Percentiles rank a stretch among this genome's conserved stretches.
Conservation (phyloP, 2,329 filamentous ascomycete species). For the Knufia fluminis region DNA sequence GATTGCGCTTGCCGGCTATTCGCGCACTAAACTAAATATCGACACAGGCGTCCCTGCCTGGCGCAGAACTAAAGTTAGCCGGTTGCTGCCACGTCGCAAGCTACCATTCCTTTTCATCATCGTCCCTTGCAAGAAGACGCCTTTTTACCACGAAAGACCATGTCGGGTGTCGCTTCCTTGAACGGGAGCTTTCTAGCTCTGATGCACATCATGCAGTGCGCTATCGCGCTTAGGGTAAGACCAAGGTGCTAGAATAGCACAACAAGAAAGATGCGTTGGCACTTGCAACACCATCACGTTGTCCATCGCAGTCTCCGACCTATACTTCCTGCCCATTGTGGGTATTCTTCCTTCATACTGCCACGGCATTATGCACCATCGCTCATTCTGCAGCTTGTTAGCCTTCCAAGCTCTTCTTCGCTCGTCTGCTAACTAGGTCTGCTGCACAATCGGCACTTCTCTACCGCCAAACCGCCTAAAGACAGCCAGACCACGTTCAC, state of each 20-base stretch:
- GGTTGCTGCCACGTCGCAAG: conserved; percentile 14
- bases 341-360: conserved; percentile 7
- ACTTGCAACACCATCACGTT: conserved; percentile 12
- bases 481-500: background rate
- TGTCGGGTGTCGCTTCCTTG: conserved; percentile 1
- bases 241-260: conserved; percentile 10
- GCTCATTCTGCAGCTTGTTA: conserved; percentile 1
- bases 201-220: conserved; percentile 11
- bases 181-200: background rate
- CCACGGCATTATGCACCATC: conserved; percentile 6
- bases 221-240: conserved; percentile 18
- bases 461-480: background rate
- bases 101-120: conserved; percentile 5
- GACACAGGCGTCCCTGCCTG: background rate
- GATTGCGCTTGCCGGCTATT: background rate
- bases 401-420: conserved; percentile 1
- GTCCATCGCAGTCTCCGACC: conserved; percentile 4
- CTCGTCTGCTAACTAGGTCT: background rate
- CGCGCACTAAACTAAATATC: background rate
- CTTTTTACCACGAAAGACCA: background rate
- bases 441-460: background rate
- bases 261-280: conserved; percentile 22
- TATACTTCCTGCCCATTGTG: conserved; percentile 5
- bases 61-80: conserved; percentile 5
- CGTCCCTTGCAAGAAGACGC: conserved; percentile 1